Base-by-base conservation (phyloP, 1,139 yeast genomes). In the Debaryomyces sp. region DNA sequence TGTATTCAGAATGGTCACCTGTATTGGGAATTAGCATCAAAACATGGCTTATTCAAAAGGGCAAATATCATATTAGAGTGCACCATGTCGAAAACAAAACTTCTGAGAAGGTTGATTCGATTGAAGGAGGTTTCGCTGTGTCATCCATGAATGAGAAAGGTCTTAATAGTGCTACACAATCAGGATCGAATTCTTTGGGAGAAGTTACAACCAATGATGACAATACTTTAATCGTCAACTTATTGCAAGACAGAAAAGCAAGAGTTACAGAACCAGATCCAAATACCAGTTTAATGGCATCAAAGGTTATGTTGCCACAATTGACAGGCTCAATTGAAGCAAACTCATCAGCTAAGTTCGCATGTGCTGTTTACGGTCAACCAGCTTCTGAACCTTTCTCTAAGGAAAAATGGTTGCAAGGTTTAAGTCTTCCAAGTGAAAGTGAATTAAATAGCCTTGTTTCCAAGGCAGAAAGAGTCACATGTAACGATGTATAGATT, bases 1-100 rank as follows among this genome's bases (percentile, higher is more conserved):
- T 63, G 34, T 58, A 56, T 41, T 55, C 63, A 10, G 47, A 48
- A 41, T 64, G 68, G 67, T 29, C 49, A 1, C 66, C 68, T 2
- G 50, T 49, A 41, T 43, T 43, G 18, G 66, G 58, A 17, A 58
- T 64, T n/a, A 32, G 47, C 6, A 61, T 65, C 4, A 53, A 56
- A 32, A 56, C 67, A 1, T 64, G 64, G 61, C 46, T 64, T 22
- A 44, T 64, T 29, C 61, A 63, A 5, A 26, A 30, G 5, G 54
- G 54, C 5, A 45, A 30, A 3, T 64, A 58, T 56, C 68, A 64
- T 50, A 43, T 54, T 4, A 54, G 68, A 27, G 56, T 61, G 9
- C 67, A 64, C 47, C 43, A 48, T n/a, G 50, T 64, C 34, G 13
- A 33, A 10, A 53, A 53, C 30, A 47, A 40, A 8, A 51, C 60